Evolutionary conservation across 768 basidiomycete genomes (phyloP).

Genomic region (Tubosaeta sp.): DNA sequence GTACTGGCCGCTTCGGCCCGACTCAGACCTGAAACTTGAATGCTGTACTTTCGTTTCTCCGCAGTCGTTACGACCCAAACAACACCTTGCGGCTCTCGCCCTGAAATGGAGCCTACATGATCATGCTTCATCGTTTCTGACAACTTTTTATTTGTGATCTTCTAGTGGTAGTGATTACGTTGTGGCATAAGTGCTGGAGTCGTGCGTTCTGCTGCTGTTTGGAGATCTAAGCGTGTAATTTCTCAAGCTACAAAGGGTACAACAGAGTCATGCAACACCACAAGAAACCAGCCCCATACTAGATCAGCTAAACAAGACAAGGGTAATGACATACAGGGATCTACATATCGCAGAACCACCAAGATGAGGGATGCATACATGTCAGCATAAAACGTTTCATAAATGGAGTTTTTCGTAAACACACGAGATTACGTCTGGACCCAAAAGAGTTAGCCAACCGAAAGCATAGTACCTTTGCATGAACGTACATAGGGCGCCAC

Average conservation of each 20-base stretch:
- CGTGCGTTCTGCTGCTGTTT: no score
- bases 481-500: conserved; percentile 17
- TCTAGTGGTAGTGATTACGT: no score
- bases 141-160: background rate
- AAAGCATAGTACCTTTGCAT: background rate
- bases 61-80: no score
- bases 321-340: background rate
- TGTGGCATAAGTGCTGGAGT: no score
- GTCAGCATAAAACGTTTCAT: background rate
- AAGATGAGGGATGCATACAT: background rate
- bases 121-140: background rate
- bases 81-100: no score
- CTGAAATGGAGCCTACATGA: background rate
- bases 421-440: conserved; percentile 7
- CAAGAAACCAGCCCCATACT: background rate
- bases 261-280: background rate
- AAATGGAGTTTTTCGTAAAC: background rate
- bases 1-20: no score
- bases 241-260: background rate
- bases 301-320: background rate
- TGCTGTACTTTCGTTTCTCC: background rate
- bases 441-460: conserved; percentile 5
- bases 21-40: background rate
- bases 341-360: background rate
- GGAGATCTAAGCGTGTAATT: background rate